Conservation (phyloP, 106 monocot species). For the Iris macrosiphon region DNA sequence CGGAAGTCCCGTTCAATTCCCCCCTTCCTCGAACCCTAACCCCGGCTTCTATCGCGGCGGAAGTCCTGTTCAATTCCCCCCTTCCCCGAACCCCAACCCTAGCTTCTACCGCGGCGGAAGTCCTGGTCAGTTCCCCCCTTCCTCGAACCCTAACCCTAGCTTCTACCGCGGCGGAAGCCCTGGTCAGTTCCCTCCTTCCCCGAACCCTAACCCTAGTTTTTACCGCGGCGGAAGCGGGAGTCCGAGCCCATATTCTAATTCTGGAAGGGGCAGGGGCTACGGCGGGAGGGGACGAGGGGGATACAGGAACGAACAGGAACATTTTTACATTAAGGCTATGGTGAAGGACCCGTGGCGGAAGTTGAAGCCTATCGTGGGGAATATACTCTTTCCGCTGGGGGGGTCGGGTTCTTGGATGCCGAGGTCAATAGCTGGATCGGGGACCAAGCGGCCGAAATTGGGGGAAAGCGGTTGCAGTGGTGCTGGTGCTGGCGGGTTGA, state of each 20-base stretch:
- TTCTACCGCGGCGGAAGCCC: constrained; percentile 3
- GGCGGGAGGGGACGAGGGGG: constrained; percentile 24
- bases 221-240: constrained; percentile 6
- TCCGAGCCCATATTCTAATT: no score
- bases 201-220: constrained; percentile 7
- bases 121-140: no score
- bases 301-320: background rate
- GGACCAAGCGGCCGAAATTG: constrained; percentile 29
- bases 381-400: constrained; percentile 24
- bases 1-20: background rate
- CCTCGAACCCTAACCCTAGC: constrained; percentile 14
- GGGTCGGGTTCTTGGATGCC: constrained; percentile 30
- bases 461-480: constrained; percentile 7
- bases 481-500: no score
- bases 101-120: no score
- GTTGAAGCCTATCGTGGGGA: constrained; percentile 41
- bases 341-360: constrained; percentile 49
- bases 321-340: constrained; percentile 26
- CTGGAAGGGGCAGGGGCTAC: no score
- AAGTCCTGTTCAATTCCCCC: no score
- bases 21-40: background rate
- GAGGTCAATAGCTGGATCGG: constrained; percentile 22
- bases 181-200: constrained; percentile 18
- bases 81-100: background rate
- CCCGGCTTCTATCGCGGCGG: constrained; percentile 7